phyloP scores from a whole-genome alignment of 2,329 filamentous ascomycete genomes.

The Ophiognomonia clavigignenti-juglandacearum region DNA sequence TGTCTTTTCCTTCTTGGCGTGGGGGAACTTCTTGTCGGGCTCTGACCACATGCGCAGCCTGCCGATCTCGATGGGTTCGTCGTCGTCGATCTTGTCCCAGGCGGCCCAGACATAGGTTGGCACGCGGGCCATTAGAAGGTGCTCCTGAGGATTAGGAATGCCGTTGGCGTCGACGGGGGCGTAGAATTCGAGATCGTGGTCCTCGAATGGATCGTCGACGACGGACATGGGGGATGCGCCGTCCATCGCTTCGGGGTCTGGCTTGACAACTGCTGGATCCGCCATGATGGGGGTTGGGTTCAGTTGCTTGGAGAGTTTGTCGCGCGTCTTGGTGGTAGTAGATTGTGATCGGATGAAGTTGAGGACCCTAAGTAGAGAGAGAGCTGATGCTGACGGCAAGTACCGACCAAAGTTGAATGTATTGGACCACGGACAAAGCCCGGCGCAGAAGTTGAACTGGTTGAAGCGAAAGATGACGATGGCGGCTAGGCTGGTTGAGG shows the following conservation, averaged over 20 bases:
- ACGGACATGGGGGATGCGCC: constrained; percentile 34
- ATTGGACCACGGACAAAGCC: no score
- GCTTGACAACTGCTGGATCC: constrained; percentile 32
- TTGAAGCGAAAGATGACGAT: no score
- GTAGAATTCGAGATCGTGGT: constrained; percentile 58
- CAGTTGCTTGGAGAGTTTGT: background rate
- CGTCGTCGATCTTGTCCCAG: constrained; percentile 71
- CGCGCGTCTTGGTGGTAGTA: background rate
- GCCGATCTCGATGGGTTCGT: constrained; percentile 77
- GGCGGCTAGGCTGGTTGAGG: no score
- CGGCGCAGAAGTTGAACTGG: no score
- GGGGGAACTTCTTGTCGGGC: constrained; percentile 28
- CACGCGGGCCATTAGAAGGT: constrained; percentile 69
- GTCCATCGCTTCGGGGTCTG: constrained; percentile 36
- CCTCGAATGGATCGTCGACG: constrained; percentile 58
- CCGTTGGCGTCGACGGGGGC: constrained; percentile 26
- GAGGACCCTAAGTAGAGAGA: no score
- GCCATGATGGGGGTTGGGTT: constrained; percentile 6
- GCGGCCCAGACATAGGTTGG: constrained; percentile 77
- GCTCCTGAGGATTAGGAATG: constrained; percentile 30
- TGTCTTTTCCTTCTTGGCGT: constrained; percentile 30
- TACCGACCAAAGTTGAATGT: no score
- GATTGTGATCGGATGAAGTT: background rate
- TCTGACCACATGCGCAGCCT: constrained; percentile 61
- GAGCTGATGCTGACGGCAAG: no score